phyloP scores from a whole-genome alignment of 768 basidiomycete genomes.

The Hortiboletus flavorubellus region DNA sequence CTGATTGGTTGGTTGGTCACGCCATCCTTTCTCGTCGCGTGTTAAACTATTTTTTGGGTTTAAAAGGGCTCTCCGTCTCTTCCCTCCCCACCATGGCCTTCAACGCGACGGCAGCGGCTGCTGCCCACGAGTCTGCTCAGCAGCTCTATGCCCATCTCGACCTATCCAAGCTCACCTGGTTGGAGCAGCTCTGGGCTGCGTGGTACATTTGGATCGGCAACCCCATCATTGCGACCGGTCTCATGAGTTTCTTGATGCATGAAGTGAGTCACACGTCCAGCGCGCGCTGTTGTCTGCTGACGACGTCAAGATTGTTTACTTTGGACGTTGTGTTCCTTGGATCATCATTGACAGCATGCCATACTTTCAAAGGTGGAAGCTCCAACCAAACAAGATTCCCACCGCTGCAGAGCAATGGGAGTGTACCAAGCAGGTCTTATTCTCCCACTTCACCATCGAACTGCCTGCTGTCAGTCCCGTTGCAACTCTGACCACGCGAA shows the following conservation, averaged over 20 bases:
- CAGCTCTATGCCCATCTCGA: slow-evolving; percentile 58
- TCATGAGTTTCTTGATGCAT: slow-evolving; percentile 65
- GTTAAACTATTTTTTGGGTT: slow-evolving; percentile 4
- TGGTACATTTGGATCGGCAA: slow-evolving; percentile 89
- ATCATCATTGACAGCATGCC: slow-evolving; percentile 76
- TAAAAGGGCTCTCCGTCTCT: slow-evolving; percentile 5
- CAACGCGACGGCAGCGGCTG: slow-evolving; percentile 35
- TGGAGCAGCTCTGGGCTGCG: slow-evolving; percentile 77
- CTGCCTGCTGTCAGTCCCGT: slow-evolving; percentile 65
- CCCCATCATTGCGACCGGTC: slow-evolving; percentile 88
- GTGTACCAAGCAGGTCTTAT: slow-evolving; percentile 90
- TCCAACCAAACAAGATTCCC: slow-evolving; percentile 84
- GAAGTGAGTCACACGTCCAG: too few species aligned
- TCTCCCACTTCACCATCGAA: slow-evolving; percentile 95
- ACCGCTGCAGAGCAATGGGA: slow-evolving; percentile 86
- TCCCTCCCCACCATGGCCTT: slow-evolving; percentile 37
- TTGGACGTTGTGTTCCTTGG: too few species aligned
- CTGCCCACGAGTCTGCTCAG: slow-evolving; percentile 31
- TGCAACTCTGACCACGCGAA: slow-evolving; percentile 4
- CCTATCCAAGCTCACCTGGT: slow-evolving; percentile 57
- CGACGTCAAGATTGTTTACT: too few species aligned
- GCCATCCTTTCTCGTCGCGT: slow-evolving; percentile 16
- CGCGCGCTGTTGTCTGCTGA: too few species aligned
- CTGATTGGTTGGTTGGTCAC: slow-evolving; percentile 28
- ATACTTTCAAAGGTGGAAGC: slow-evolving; percentile 92